Evolutionary conservation across 1,139 yeast genomes (phyloP).

Genomic region (Geotrichum australiense): DNA sequence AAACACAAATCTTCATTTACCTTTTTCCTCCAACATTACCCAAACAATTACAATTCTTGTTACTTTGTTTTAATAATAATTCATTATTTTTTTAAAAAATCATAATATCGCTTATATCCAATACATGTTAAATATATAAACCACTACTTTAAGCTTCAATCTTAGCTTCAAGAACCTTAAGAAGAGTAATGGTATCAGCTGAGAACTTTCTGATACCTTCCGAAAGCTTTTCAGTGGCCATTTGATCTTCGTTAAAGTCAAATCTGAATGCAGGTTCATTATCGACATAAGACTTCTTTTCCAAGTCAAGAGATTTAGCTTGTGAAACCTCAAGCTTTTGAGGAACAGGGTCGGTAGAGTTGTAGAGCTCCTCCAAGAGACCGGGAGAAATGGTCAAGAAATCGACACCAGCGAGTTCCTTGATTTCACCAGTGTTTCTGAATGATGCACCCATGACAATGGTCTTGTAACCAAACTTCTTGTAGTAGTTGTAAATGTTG

Average conservation of each 20-base stretch:
- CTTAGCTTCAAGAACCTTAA: slow-evolving; percentile 69
- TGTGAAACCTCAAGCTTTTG: slow-evolving; percentile 64
- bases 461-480: slow-evolving; percentile 92
- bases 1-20: too few relatives aligned
- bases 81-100: too few relatives aligned
- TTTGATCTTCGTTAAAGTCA: slow-evolving; percentile 88
- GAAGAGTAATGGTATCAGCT: slow-evolving; percentile 84
- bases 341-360: slow-evolving; percentile 75
- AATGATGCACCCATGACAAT: slow-evolving; percentile 99
- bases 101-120: too few relatives aligned
- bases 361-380: slow-evolving; percentile 80
- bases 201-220: slow-evolving; percentile 98
- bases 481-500: slow-evolving; percentile 91
- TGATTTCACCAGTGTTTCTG: slow-evolving; percentile 96
- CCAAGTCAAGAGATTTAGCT: slow-evolving; percentile 47
- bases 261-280: slow-evolving; percentile 90
- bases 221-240: slow-evolving; percentile 97
- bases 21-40: too few relatives aligned
- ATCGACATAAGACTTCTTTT: slow-evolving; percentile 73
- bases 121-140: too few relatives aligned
- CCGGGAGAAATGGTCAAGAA: slow-evolving; percentile 93
- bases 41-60: too few relatives aligned
- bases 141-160: slow-evolving; percentile 34
- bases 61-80: too few relatives aligned
- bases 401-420: slow-evolving; percentile 96